phyloP scores from a whole-genome alignment of 305 asterid species.

The Ajuga reptans region DNA sequence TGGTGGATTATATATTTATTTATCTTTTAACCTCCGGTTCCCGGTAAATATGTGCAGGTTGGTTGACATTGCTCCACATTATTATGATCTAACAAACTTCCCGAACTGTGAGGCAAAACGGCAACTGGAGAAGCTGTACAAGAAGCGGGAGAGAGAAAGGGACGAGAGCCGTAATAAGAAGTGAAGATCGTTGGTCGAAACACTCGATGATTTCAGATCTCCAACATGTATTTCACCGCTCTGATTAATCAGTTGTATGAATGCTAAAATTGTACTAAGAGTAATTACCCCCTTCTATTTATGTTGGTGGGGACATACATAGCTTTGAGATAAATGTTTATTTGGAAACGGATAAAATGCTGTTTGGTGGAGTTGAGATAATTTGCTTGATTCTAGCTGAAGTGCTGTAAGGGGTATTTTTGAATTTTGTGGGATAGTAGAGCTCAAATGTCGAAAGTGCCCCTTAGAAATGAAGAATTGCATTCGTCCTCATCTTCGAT shows the following conservation, averaged over 20 bases:
- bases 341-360: no score
- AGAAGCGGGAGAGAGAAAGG: conserved; percentile 60
- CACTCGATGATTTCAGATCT: no score
- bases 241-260: neutral
- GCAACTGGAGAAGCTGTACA: conserved; percentile 63
- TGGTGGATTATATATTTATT: neutral
- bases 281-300: neutral
- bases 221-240: neutral
- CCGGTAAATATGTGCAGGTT: conserved; percentile 39
- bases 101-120: conserved; percentile 93
- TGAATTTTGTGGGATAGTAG: no score
- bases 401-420: no score
- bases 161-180: conserved; percentile 56
- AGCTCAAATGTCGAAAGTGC: no score
- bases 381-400: no score
- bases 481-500: no score
- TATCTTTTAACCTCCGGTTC: neutral
- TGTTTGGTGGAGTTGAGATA: no score
- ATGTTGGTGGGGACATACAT: neutral
- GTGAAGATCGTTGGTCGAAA: conserved; percentile 22
- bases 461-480: no score
- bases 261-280: neutral
- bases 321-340: no score
- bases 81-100: conserved; percentile 75
- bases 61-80: conserved; percentile 89